Percentiles rank a stretch among this genome's conserved stretches.
These are phyloP conservation scores for Termitomyces sp. DNA, from an alignment of 768 basidiomycete species.

Conservation along the genomic window DNA sequence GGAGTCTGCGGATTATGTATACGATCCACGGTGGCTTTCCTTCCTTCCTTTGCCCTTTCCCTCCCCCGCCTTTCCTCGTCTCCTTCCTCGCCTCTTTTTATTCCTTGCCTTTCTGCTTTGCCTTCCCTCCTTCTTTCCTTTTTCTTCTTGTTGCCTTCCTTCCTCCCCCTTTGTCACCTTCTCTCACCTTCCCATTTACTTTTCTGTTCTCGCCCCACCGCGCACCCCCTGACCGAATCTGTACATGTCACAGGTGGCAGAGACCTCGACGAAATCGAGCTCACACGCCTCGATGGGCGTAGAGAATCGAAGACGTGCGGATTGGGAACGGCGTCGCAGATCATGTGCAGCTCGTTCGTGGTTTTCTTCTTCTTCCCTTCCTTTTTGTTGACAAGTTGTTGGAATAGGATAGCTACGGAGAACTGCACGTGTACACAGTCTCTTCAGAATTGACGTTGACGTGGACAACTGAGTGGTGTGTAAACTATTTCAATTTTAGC, in stretches of 20 bases:
- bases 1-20: constrained; percentile 95
- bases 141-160: too few relatives aligned
- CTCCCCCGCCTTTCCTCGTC: too few relatives aligned
- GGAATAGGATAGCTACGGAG: constrained; percentile 92
- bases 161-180: too few relatives aligned
- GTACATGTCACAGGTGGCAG: constrained; percentile 47
- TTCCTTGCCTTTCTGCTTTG: too few relatives aligned
- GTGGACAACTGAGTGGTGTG: too few relatives aligned
- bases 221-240: too few relatives aligned
- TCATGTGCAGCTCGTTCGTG: constrained; percentile 66
- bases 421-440: constrained; percentile 78
- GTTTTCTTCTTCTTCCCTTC: not conserved
- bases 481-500: constrained; percentile 44
- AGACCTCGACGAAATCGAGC: constrained; percentile 80
- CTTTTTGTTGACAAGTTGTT: too few relatives aligned
- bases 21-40: constrained; percentile 74
- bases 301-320: constrained; percentile 78
- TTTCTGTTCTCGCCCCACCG: too few relatives aligned
- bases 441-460: too few relatives aligned
- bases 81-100: too few relatives aligned
- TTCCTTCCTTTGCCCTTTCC: not conserved
- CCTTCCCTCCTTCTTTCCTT: too few relatives aligned
- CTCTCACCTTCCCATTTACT: too few relatives aligned
- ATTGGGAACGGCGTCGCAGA: constrained; percentile 97
- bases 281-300: constrained; percentile 84